phyloP scores from a whole-genome alignment of 2,329 filamentous ascomycete genomes.

The Triangularia setosa region DNA sequence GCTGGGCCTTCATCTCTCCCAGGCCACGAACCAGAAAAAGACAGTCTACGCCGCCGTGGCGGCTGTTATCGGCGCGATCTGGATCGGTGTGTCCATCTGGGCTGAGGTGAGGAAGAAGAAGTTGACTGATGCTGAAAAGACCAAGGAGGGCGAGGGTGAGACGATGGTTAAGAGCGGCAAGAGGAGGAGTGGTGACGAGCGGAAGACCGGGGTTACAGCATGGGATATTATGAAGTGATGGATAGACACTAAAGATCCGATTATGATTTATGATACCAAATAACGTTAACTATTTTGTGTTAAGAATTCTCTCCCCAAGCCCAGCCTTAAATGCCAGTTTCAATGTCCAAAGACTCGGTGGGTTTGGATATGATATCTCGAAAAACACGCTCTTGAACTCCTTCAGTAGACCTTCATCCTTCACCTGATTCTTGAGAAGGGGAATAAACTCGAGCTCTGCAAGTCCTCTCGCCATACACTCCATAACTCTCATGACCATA shows the following conservation, averaged over 20 bases:
- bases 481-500: neutral
- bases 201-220: neutral
- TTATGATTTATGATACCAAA: neutral
- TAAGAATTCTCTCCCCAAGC: neutral
- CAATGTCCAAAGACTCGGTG: slow-evolving; percentile 1
- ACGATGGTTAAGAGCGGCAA: slow-evolving; percentile 6
- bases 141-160: slow-evolving; percentile 2
- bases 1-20: slow-evolving; percentile 39
- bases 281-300: neutral
- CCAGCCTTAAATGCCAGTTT: neutral
- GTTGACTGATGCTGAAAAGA: neutral
- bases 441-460: slow-evolving; percentile 6
- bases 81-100: slow-evolving; percentile 34
- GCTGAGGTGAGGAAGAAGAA: slow-evolving; percentile 29
- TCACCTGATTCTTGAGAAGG: neutral
- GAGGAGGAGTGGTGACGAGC: neutral
- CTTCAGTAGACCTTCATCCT: neutral
- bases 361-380: slow-evolving; percentile 16
- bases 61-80: slow-evolving; percentile 35
- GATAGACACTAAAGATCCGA: too few relatives aligned
- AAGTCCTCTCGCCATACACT: neutral
- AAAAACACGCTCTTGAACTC: slow-evolving; percentile 13
- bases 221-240: neutral
- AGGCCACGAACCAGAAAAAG: slow-evolving; percentile 28
- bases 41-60: slow-evolving; percentile 39